Conservation (phyloP, 208 protist genomes). For the Leishmania martiniquensis region DNA sequence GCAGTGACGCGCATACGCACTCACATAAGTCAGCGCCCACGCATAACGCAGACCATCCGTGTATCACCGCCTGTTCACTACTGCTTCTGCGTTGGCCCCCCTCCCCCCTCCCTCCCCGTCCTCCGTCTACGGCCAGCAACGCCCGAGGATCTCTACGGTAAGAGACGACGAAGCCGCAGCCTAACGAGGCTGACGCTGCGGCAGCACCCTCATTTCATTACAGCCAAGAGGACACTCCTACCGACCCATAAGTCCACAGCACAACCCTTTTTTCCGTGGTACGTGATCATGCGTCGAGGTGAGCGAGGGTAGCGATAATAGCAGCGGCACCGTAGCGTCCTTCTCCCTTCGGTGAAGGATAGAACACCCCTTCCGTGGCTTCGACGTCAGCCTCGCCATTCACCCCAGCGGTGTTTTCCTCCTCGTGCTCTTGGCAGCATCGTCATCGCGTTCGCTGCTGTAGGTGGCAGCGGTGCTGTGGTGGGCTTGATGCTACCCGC, state of each 20-base stretch:
- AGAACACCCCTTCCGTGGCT: not conserved
- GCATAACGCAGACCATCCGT: not conserved
- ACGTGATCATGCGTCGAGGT: not conserved
- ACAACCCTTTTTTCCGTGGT: not conserved
- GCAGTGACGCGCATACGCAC: not conserved
- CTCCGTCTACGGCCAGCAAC: too few relatives aligned
- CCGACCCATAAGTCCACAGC: not conserved
- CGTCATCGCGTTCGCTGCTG: not conserved
- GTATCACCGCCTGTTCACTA: not conserved
- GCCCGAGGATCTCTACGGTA: not conserved
- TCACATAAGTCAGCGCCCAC: not conserved
- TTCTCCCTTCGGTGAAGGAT: not conserved
- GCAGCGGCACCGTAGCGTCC: not conserved
- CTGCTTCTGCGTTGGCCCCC: not conserved
- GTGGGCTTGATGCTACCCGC: conserved; percentile 3
- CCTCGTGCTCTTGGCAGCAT: not conserved
- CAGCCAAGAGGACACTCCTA: not conserved
- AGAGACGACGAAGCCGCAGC: not conserved
- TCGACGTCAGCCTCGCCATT: not conserved
- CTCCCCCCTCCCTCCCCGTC: too few relatives aligned
- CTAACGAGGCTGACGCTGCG: not conserved
- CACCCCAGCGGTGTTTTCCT: not conserved
- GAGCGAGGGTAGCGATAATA: not conserved
- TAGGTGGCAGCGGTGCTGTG: not conserved
- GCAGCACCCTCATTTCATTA: not conserved